These are phyloP conservation scores for Luzula sylvatica DNA, from an alignment of 176 grass and related monocot genomes.

Conservation along the genomic window DNA sequence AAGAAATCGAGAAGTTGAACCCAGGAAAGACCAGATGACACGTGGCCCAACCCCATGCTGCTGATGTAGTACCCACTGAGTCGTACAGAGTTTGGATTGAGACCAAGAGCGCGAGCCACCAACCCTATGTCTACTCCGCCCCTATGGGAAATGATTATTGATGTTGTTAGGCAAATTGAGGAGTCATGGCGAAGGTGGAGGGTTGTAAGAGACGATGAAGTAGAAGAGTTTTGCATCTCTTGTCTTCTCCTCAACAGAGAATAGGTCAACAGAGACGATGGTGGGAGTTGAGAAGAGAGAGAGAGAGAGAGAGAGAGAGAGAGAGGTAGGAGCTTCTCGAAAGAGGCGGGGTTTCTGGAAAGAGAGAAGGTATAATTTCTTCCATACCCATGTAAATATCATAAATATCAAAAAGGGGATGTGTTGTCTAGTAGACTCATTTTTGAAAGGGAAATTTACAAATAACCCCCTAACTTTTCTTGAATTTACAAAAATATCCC, in stretches of 20 bases:
- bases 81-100: neutral
- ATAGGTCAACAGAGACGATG: no score
- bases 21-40: neutral
- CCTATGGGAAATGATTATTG: neutral
- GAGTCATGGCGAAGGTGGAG: conserved; percentile 3
- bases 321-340: no score
- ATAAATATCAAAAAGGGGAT: no score
- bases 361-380: no score
- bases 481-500: no score
- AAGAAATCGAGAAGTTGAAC: conserved; percentile 1
- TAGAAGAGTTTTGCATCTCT: no score
- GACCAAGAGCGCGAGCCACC: neutral
- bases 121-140: neutral
- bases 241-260: no score
- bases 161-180: neutral
- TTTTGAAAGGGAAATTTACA: no score
- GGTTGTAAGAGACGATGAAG: neutral
- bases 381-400: no score
- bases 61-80: conserved; percentile 11
- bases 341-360: neutral
- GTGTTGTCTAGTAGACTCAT: no score
- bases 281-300: neutral
- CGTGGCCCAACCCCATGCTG: neutral
- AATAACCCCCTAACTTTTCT: no score
- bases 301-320: conserved; percentile 19